phyloP scores from a whole-genome alignment of 1,139 yeast genomes.

The Candida sanyaensis region DNA sequence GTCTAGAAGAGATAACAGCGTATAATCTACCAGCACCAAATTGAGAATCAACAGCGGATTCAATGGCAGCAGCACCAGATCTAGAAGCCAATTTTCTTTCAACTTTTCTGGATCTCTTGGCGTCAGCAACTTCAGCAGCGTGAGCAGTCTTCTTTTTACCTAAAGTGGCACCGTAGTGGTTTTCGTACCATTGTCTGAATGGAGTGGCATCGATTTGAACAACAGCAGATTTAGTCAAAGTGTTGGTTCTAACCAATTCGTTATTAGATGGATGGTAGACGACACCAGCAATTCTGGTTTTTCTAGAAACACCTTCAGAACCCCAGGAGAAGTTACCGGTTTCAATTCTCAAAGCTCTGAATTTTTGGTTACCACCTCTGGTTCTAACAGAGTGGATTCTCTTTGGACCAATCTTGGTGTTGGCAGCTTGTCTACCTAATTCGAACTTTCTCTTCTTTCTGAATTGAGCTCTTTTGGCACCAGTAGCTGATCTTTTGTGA shows the following conservation, averaged over 20 bases:
- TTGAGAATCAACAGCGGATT: conserved; percentile 90
- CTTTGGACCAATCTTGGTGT: conserved; percentile 99
- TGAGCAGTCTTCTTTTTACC: conserved; percentile 72
- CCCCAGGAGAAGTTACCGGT: conserved; percentile 99
- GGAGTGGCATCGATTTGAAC: conserved; percentile 99
- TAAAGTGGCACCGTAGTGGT: conserved; percentile 92
- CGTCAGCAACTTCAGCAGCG: conserved; percentile 50
- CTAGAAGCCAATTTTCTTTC: conserved; percentile 93
- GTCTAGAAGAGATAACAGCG: conserved; percentile 99
- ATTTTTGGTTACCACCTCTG: conserved; percentile 99
- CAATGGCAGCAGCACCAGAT: conserved; percentile 82
- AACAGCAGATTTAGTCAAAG: conserved; percentile 97
- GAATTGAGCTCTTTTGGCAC: conserved; percentile 99
- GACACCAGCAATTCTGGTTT: conserved; percentile 98
- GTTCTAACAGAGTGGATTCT: conserved; percentile 99
- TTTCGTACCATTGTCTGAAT: conserved; percentile 99
- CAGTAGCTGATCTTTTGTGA: conserved; percentile 99
- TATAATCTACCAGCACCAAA: conserved; percentile 98
- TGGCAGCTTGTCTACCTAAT: conserved; percentile 99
- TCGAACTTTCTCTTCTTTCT: conserved; percentile 99
- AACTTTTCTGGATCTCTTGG: conserved; percentile 74
- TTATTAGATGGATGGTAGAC: conserved; percentile 99
- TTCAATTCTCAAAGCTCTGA: conserved; percentile 99
- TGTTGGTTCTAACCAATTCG: conserved; percentile 99
- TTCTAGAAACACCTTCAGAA: conserved; percentile 97